phyloP scores from a whole-genome alignment of 2,329 filamentous ascomycete species.

The Apiospora hydei region DNA sequence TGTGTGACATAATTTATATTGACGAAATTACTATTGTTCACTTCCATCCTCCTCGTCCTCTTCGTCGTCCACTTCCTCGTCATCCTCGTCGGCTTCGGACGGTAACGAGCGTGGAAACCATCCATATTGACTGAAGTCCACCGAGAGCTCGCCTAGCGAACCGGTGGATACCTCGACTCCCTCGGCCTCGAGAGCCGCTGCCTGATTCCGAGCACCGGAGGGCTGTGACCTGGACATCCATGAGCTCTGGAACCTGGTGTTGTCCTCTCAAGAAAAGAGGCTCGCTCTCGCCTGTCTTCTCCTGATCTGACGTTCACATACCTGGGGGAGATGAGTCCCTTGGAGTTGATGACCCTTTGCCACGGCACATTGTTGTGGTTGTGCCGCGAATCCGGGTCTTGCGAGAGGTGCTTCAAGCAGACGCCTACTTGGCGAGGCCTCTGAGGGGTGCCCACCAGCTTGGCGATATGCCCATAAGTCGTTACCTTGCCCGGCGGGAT shows the following conservation, averaged over 20 bases:
- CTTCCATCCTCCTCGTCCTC: background rate
- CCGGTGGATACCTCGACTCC: conserved; percentile 58
- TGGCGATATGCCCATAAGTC: conserved; percentile 83
- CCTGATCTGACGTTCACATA: conserved; percentile 42
- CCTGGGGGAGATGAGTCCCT: conserved; percentile 86
- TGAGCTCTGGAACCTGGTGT: conserved; percentile 16
- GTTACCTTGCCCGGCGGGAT: conserved; percentile 86
- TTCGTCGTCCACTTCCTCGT: conserved; percentile 37
- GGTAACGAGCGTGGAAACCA: conserved; percentile 63
- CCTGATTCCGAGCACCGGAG: conserved; percentile 57
- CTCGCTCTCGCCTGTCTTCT: background rate
- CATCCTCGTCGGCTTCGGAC: conserved; percentile 46
- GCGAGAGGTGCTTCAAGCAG: conserved; percentile 85
- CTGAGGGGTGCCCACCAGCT: conserved; percentile 74
- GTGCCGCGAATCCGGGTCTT: conserved; percentile 60
- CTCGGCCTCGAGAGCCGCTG: conserved; percentile 56
- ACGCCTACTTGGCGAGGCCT: conserved; percentile 86
- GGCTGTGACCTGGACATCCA: conserved; percentile 53
- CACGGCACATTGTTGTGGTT: conserved; percentile 85
- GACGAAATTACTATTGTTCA: background rate
- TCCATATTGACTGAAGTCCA: conserved; percentile 59
- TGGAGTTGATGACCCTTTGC: conserved; percentile 91
- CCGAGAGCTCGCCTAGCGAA: conserved; percentile 58
- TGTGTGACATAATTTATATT: too few species aligned
- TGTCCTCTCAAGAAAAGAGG: background rate